Evolutionary conservation across 345 rosid genomes (phyloP), one percentile per base, ranked within the genome.

Genomic region (Salix koriyanagi): DNA sequence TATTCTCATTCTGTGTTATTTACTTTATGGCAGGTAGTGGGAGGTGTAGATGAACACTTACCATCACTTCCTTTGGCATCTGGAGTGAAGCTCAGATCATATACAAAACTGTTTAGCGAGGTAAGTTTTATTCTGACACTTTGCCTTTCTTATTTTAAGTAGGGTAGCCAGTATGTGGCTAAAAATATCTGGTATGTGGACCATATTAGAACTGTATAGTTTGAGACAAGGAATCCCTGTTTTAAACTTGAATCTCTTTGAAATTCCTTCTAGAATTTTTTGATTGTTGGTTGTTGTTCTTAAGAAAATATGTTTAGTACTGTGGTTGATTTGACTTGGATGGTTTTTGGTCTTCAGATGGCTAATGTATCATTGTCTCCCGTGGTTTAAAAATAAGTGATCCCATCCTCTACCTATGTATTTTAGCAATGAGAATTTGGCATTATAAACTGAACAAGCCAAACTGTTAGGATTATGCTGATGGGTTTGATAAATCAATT

Each of bases 41-140:
- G 97, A 75, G 97, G 90, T 58, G 87, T 70, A 11, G 97, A 91
- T 41, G 90, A 84, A 79, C 81, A 87, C 81, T 80, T 94, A 42
- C 93, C 97, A 58, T 84, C 88, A 23, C 91, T 94, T 82, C 94
- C 97, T 65, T 78, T 80, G 67, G 76, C 86, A 72, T 79, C 88
- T 41, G 82, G 87, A 66, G 88, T 91, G 79, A 88, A 87, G 84
- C 80, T 93, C 58, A 66, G 79, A 76, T 89, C 97, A 12, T 91
- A 89, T 79, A 69, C 74, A 65, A 88, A 88, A 86, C 88, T 94
- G 65, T 73, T 87, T 67, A 83, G 84, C 77, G 72, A 71, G 80
- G 80, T 77, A 72, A 52, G 16, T 36, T 42, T 19, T 54, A 66
- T 72, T 62, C 14, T 76, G 15, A 42, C 61, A 28, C 9, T 19